Base-by-base conservation (phyloP, 441 rosid species). In the Croton setiger region DNA sequence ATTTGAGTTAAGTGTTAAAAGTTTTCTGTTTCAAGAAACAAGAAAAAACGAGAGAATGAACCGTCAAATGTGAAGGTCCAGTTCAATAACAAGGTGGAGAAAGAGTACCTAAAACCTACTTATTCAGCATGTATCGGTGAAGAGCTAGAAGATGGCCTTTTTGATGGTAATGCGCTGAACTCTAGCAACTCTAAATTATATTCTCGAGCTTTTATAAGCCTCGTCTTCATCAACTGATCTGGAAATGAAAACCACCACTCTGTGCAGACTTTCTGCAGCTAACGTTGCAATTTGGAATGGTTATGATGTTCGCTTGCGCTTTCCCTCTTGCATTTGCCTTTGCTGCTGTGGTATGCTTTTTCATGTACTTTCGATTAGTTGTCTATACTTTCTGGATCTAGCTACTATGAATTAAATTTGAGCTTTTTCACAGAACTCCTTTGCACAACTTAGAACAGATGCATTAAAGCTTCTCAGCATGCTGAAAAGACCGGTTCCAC, bases 251-350 rank as follows among this genome's bases (percentile, higher is more conserved):
- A 44, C 53, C 53, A 10, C 60, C 63, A 75, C 20, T 31, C 3
- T 63, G 20, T 78, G 77, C 83, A 88, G 96, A 92, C 77, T 88
- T 80, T 65, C 88, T 94, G 66, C 96, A 84, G 89, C 72, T 94
- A 71, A 85, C 92, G 17, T 83, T 94, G 80, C 97, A 94, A 72
- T 92, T 94, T 63, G 99, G 99, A 78, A 91, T 87, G 97, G 82
- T 92, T 80, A 90, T 91, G 99, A 94, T 94, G 99, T 91, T 92
- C 71, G 99, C 97, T 66, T 90, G 97, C 70, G 99, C 97, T 60
- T 91, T 87, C 70, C 97, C 98, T 70, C 90, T 88, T 43, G 93
- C 92, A 68, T 94, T 94, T 77, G 83, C 85, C 67, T 85, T 92
- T 60, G 84, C 91, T 73, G 81, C 89, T 13, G 80, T 90, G 91